Base-by-base conservation (phyloP, 345 rosid genomes). In the Streptanthus diversifolius region DNA sequence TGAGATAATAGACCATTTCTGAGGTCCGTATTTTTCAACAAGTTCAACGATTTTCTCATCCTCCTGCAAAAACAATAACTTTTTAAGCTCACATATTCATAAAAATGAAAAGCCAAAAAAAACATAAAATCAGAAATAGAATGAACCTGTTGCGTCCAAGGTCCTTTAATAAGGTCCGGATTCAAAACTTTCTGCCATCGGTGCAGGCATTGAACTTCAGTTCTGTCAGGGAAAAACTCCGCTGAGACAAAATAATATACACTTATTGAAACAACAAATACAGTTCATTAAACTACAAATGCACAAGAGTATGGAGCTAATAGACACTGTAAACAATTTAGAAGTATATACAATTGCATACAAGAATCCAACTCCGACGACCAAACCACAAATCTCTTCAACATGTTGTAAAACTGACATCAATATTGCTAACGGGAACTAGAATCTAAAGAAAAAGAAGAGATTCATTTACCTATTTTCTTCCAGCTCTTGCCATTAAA, bases 171-270 rank as follows among this genome's bases (percentile, higher is more conserved):
- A 83, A 95, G 97, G 1, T 95, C 93, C 0, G 99, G 99, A 79
- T 92, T 87, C 8, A 95, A 85, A 84, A 95, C 99, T 80, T 95
- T 95, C 82, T 95, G 99, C 99, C 99, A 95, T 60, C 99, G 83
- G 76, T 95, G 99, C 78, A 95, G 72, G 81, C 99, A 95, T 71
- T 95, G 99, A 62, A 95, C 99, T 80, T 92, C 99, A 43, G 96
- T 90, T 84, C 99, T 85, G 74, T 81, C 87, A 51, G 89, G 88
- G 79, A 88, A 90, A 77, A 48, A 83, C 39, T 90, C 92, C 57
- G 98, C 98, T 95, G 96, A 85, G 79, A 13, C n/a, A 57, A 13
- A 51, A 24, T n/a, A 39, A 63, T 30, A 37, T 4, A 49, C 66
- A 70, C 47, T 10, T 40, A 37, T 3, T 37, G 10, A 45, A 63